Base-by-base conservation (phyloP, 305 asterid genomes). In the Striga hermonthica region DNA sequence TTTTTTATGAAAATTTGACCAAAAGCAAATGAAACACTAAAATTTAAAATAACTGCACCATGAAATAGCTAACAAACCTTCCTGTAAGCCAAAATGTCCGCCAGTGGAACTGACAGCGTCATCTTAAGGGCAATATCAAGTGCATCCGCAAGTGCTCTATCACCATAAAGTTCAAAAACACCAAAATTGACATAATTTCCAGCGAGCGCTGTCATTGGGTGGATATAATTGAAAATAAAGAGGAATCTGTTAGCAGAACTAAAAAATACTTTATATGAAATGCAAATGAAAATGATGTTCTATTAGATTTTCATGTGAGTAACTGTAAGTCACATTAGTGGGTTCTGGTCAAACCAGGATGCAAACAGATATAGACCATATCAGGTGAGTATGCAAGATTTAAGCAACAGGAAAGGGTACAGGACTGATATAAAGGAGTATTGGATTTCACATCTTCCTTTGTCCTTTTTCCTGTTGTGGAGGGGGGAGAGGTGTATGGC, bases 171-270 rank as follows among this genome's bases (percentile, higher is more conserved):
- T 75, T 93, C 99, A 66, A 93, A 93, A 65, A 93, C 97, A 14
- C 99, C 99, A 70, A 93, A 93, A 80, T 93, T 93, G 84, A 88
- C 95, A 78, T 93, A 93, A 75, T 88, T 90, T 67, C 99, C 99
- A 71, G 89, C 80, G 75, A 93, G 92, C 47, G 96, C 99, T 93
- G 90, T 62, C 65, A 76, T 65, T 61, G 49, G 48, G 50, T 58
- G 62, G 66, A 15, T 44, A 67, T 65, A 67, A 35, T n/a, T 59
- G 4, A 22, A 45, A 54, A 34, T 60, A 12, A 69, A 57, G 53
- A 47, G 65, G 36, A 80, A 62, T 57, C 55, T 22, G 71, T 41
- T 40, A 77, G 72, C 10, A 62, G 50, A 68, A 63, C 40, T 58
- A 28, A 40, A 58, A 22, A 22, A 22, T 22, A 22, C 31, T 22